phyloP scores from a whole-genome alignment of 1,139 yeast species.

The Magnusiomyces starmeri region DNA sequence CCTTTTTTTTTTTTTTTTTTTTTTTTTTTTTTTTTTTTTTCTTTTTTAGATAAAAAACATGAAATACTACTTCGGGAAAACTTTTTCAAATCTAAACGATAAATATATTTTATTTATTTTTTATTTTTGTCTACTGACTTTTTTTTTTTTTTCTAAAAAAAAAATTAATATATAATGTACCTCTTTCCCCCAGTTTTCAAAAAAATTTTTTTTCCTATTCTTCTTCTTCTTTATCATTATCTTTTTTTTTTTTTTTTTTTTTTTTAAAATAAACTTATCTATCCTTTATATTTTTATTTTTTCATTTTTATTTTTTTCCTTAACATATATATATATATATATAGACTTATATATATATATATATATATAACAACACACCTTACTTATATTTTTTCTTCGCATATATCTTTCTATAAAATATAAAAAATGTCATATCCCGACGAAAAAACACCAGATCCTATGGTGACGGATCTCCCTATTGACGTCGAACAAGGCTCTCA shows the following conservation, averaged over 20 bases:
- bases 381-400: neutral
- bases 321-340: neutral
- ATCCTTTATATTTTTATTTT: neutral
- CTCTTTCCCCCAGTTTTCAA: neutral
- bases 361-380: neutral
- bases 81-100: no score
- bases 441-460: neutral
- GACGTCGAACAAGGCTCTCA: no score
- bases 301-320: neutral
- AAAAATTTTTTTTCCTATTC: neutral
- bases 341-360: neutral
- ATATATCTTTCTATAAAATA: neutral
- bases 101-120: no score
- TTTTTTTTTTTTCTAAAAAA: neutral
- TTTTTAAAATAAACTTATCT: neutral
- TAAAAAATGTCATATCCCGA: neutral
- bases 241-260: neutral
- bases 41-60: no score
- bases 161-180: neutral
- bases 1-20: no score
- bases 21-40: no score
- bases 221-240: no score
- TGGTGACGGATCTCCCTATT: constrained; percentile 1
- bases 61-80: no score
- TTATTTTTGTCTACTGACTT: neutral